Conservation (phyloP, 371 early-diverging fungal genomes). For the Conidiobolus incongruus region DNA sequence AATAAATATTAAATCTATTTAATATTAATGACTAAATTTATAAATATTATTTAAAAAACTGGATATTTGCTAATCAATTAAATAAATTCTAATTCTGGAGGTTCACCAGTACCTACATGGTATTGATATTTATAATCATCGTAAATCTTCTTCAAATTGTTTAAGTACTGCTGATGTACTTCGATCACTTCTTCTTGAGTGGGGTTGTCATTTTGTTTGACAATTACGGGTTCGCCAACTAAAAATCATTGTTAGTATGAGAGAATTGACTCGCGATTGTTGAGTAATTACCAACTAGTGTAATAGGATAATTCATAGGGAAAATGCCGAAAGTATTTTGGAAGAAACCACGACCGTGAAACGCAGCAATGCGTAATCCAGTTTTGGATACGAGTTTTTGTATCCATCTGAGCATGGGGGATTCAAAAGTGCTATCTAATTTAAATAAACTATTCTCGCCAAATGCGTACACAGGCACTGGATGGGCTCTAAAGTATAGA, state of each 20-base stretch:
- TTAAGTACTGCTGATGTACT: constrained; percentile 36
- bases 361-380: constrained; percentile 1
- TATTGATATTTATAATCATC: constrained; percentile 24
- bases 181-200: constrained; percentile 31
- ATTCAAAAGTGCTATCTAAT: constrained; percentile 6
- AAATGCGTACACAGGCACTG: constrained; percentile 56
- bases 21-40: neutral
- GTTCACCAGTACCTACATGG: neutral
- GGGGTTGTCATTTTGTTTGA: constrained; percentile 22
- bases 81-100: constrained; percentile 1
- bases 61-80: neutral
- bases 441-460: constrained; percentile 67
- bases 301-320: constrained; percentile 5
- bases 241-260: neutral
- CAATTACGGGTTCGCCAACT: constrained; percentile 38
- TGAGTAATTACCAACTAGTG: constrained; percentile 6
- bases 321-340: constrained; percentile 5
- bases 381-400: constrained; percentile 1
- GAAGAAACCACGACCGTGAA: constrained; percentile 6
- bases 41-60: neutral
- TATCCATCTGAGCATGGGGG: constrained; percentile 1
- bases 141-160: constrained; percentile 28
- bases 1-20: neutral
- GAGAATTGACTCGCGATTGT: neutral
- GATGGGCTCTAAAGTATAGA: constrained; percentile 12